Evolutionary conservation across 345 rosid species (phyloP).

Genomic region (Salix udensis): DNA sequence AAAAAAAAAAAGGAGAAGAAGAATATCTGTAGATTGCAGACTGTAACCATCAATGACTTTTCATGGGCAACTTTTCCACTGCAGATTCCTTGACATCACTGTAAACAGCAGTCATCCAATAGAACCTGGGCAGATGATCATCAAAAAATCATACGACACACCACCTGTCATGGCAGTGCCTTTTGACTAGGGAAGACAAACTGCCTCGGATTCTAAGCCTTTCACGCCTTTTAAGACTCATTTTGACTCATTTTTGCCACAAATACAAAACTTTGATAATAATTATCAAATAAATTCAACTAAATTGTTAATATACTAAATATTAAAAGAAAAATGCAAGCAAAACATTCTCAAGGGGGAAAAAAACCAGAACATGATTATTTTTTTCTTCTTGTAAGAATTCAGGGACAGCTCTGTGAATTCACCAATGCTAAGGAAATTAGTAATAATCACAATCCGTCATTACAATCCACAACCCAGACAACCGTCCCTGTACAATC

Average conservation of each 20-base stretch:
- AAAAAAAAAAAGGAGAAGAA: neutral
- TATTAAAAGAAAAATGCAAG: too few relatives aligned
- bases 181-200: neutral
- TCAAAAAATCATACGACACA: neutral
- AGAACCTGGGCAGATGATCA: neutral
- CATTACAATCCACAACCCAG: neutral
- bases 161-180: neutral
- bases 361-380: neutral
- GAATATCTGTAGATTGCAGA: neutral
- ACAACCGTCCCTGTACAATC: conserved; percentile 11
- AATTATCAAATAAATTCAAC: too few relatives aligned
- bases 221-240: neutral
- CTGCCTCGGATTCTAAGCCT: conserved; percentile 9
- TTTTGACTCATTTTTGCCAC: neutral
- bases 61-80: neutral
- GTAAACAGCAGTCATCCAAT: neutral
- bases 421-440: neutral
- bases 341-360: neutral
- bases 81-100: neutral
- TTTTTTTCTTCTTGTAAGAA: neutral
- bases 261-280: neutral
- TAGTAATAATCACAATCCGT: neutral
- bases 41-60: neutral
- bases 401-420: neutral
- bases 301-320: neutral